Base-by-base conservation (phyloP, 164 flowering plant species). In the Berberis vulgaris region DNA sequence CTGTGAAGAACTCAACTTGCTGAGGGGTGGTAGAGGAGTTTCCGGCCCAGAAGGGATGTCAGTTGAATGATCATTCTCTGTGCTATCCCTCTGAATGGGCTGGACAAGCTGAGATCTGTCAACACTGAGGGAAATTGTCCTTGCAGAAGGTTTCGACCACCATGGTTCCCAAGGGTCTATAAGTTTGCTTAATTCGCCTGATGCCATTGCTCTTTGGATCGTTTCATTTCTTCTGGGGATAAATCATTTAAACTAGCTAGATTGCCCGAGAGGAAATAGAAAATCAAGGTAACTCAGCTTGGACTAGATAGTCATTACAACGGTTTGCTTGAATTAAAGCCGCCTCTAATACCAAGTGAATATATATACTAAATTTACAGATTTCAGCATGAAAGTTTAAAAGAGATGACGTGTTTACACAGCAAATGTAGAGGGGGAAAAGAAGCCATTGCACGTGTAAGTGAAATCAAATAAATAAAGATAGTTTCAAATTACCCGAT, bases 121-220 rank as follows among this genome's bases (percentile, higher is more conserved):
- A 45, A 59, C 70, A 68, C 88, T 77, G 40, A 91, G 86, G 57
- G 76, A 69, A 10, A 94, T 68, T 59, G 66, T 74, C 62, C 77
- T 75, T 42, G 97, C 93, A 62, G 89, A 79, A 69, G 88, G 86
- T 68, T 73, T 86, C 64, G 74, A 70, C 99, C 99, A 94, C 97
- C 97, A 91, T 40, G 99, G 97, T 3, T 82, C 84, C 97, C 99
- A 94, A 13, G 96, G 96, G 65, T 85, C 74, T 43, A 94, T 91
- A 84, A 91, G 72, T 73, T 80, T 94, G 80, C 96, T 81, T 47
- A 94, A 77, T 71, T 91, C 91, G 43, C 97, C 97, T 44, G 96
- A 85, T 69, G 89, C 91, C 59, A 91, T 59, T 13, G 96, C 96
- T 71, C 92, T 82, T 69, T 74, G 82, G 65, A 87, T 87, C n/a